Base-by-base conservation (phyloP, 768 basidiomycete species). In the Boletus tylopilopsis region DNA sequence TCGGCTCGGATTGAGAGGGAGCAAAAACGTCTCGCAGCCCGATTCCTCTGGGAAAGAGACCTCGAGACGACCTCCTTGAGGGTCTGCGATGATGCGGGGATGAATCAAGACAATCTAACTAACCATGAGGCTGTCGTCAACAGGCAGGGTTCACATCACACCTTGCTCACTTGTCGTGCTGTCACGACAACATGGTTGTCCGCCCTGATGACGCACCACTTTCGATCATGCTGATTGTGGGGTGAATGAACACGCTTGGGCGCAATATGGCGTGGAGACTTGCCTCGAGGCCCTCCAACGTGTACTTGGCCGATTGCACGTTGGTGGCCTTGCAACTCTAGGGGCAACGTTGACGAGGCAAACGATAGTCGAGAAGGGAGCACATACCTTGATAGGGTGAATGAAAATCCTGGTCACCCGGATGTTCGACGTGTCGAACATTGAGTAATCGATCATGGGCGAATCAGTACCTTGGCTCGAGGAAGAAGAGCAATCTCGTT, bases 251-350 rank as follows among this genome's bases (percentile, higher is more conserved):
- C 40, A 34, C 24, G 42, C 29, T 29, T 29, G 11, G 30, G 40
- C 29, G 16, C 25, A 27, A 7, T 22, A 23, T 21, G 24, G 29
- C 1, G 21, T 39, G 22, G 23, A 34, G 50, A 64, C 71, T 38
- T 48, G 85, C 87, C 75, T 87, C 80, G 4, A 90, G 64, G 23
- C 87, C 87, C 54, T 81, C 72, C 13, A 75, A 72, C 7, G 79
- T 83, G 57, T 81, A 88, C 24, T 63, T 74, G 8, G 76, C 76
- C 36, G 72, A 71, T 42, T 73, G 69, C 1, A 88, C 78, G 23
- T 84, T 79, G 2, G 75, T 83, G 22, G 84, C 87, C 42, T 76
- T 78, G 58, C 87, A 89, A 56, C 87, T 89, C 87, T 90, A 21
- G 8, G n/a, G 6, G 32, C n/a, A 18, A 22, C 10, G 41, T 45